Base-by-base conservation (phyloP, 1,139 yeast genomes). In the Magnusiomyces clavatus region DNA sequence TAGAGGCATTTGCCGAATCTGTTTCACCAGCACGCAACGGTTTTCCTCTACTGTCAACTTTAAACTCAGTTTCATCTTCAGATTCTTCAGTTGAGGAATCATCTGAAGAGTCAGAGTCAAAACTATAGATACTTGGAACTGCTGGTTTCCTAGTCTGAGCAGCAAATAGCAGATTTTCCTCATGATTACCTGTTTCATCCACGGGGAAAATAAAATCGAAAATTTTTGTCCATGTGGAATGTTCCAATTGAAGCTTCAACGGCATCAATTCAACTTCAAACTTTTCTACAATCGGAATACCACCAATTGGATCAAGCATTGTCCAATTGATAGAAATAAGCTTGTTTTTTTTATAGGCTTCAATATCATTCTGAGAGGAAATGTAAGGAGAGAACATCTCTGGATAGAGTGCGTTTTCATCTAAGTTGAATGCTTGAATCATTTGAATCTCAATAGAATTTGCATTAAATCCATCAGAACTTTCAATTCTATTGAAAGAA, bases 221-320 rank as follows among this genome's bases (percentile, higher is more conserved):
- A 24, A 89, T 62, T 54, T 73, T 73, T 54, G 77, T 78, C 1
- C 89, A 83, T 0, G 90, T 78, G 2, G 71, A 69, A 61, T 82
- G 82, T 60, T 89, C 96, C 59, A 89, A 69, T 61, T 85, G 88
- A 37, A 89, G 70, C 57, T 80, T 78, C 51, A 88, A 64, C 0
- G 97, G 96, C 57, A 79, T 80, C 40, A 86, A 64, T 3, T 70
- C 60, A 45, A 79, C 71, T 13, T 70, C 68, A 54, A 80, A 71
- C 45, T 76, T 71, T 24, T 76, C 77, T 60, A 89, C 69, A 35
- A 87, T 80, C 0, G 83, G 76, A 47, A 89, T 89, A 2, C 97
- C 97, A 4, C 96, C 97, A 51, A 89, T 86, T 0, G 95, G 87
- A 41, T 80, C 82, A 47, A 84, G 72, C 77, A 83, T 75, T 8